phyloP scores from a whole-genome alignment of 1,284 basidiomycete species.

The Austroboletus niveus region DNA sequence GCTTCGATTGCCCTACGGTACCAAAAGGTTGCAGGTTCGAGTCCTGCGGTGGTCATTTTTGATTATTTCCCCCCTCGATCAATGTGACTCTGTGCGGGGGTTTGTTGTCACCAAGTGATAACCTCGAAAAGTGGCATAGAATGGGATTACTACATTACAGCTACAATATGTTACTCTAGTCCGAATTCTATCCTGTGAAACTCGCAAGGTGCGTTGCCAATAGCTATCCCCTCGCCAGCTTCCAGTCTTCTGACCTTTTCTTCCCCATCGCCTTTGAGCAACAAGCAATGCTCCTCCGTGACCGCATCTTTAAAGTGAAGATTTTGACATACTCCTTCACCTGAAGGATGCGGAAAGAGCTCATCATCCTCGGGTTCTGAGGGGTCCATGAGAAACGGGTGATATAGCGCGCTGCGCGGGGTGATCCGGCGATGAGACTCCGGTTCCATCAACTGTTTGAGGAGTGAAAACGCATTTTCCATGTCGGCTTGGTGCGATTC shows the following conservation, averaged over 20 bases:
- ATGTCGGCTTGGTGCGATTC: slow-evolving; percentile 55
- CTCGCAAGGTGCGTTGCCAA: slow-evolving; percentile 68
- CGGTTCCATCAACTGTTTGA: slow-evolving; percentile 69
- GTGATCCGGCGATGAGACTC: slow-evolving; percentile 77
- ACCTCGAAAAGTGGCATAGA: neutral
- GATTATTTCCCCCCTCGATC: too few relatives aligned
- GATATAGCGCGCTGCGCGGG: slow-evolving; percentile 71
- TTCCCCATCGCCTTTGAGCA: slow-evolving; percentile 34
- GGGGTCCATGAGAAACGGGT: slow-evolving; percentile 64
- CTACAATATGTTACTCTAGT: slow-evolving; percentile 8
- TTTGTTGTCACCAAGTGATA: too few relatives aligned
- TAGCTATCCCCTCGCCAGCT: slow-evolving; percentile 69
- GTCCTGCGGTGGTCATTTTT: slow-evolving; percentile 69
- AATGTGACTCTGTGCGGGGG: too few relatives aligned
- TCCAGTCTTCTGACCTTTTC: slow-evolving; percentile 42
- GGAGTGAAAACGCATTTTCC: slow-evolving; percentile 69
- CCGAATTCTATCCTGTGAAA: slow-evolving; percentile 45
- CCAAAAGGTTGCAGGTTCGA: slow-evolving; percentile 89
- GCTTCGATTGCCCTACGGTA: slow-evolving; percentile 69
- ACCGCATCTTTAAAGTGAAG: slow-evolving; percentile 57
- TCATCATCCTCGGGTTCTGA: slow-evolving; percentile 56
- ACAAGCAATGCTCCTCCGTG: slow-evolving; percentile 53
- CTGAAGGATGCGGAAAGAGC: slow-evolving; percentile 64
- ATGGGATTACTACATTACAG: neutral
- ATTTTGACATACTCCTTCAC: slow-evolving; percentile 59